A percentile compares a stretch with the other conserved stretches of the same genome.
Conservation (phyloP, 176 grass and related monocot genomes). For the Pontederia paniculata region DNA sequence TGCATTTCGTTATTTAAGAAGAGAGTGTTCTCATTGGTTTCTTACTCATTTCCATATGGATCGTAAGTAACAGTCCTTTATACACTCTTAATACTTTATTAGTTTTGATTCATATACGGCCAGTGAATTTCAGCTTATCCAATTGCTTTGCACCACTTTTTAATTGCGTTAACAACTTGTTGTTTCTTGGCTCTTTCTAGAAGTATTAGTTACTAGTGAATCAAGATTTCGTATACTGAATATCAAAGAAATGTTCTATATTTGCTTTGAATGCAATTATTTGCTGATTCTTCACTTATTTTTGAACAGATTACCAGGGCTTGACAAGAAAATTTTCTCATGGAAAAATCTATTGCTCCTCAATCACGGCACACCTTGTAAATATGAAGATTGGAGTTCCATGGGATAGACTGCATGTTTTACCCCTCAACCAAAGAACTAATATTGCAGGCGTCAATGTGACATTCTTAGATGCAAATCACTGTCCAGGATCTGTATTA, state of each 20-base stretch:
- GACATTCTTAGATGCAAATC: constrained; percentile 90
- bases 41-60: constrained; percentile 95
- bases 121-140: constrained; percentile 1
- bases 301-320: constrained; percentile 76
- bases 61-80: constrained; percentile 49
- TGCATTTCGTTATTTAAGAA: constrained; percentile 88
- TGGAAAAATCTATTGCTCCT: constrained; percentile 89
- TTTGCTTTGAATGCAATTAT: too few species aligned
- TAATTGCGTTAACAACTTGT: too few species aligned
- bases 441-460: constrained; percentile 53
- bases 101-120: not conserved
- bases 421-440: constrained; percentile 74
- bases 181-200: not conserved
- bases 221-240: not conserved
- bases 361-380: constrained; percentile 79
- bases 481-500: constrained; percentile 86
- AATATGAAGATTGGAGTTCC: constrained; percentile 82
- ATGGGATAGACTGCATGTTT: constrained; percentile 67
- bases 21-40: constrained; percentile 84
- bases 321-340: constrained; percentile 87
- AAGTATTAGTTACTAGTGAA: constrained; percentile 1
- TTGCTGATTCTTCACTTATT: not conserved
- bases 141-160: constrained; percentile 5
- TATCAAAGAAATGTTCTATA: not conserved
- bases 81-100: too few species aligned